Base-by-base conservation (phyloP, 345 rosid species). In the Excoecaria agallocha region DNA sequence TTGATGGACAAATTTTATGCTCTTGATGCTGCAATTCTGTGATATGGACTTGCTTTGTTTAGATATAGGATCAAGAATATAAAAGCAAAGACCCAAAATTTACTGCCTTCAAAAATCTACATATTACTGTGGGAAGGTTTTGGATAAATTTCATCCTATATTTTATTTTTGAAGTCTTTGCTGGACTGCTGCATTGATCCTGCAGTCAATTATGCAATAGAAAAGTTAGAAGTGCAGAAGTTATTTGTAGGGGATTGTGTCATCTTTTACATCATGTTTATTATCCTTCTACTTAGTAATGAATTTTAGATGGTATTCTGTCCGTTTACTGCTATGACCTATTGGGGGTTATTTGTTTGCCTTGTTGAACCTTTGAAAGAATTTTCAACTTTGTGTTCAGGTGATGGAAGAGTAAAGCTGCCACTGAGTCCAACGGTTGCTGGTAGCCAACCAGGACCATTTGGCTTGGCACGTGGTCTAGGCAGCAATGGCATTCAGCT, bases 381-480 rank as follows among this genome's bases (percentile, higher is more conserved):
- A 68, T 67, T 69, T 62, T 13, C 20, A 35, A 56, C 56, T 70
- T 64, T 43, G 66, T 13, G 15, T 70, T 75, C 89, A 95, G 99
- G 98, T 68, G 96, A 91, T 78, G 90, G 90, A 81, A 87, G 89
- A 82, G 91, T 84, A 61, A 95, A 93, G 94, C 84, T 85, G 84
- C 98, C 98, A 56, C 80, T 93, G 74, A 95, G 99, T 82, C 99
- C 99, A 62, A 91, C 97, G 62, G 80, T 90, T 57, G 74, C 83
- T 5, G 83, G 85, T 51, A 75, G 90, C 67, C 88, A 85, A 57
- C 88, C 84, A 55, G 84, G 91, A 74, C 92, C 92, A 45, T 93
- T 89, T 80, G 89, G 97, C 71, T 83, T 91, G 84, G 97, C 84
- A 68, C 85, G 86, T 64, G n/a, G n/a, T n/a, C n/a, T n/a, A n/a